phyloP scores from a whole-genome alignment of 805 yeast genomes.

The Candida broadrunensis region DNA sequence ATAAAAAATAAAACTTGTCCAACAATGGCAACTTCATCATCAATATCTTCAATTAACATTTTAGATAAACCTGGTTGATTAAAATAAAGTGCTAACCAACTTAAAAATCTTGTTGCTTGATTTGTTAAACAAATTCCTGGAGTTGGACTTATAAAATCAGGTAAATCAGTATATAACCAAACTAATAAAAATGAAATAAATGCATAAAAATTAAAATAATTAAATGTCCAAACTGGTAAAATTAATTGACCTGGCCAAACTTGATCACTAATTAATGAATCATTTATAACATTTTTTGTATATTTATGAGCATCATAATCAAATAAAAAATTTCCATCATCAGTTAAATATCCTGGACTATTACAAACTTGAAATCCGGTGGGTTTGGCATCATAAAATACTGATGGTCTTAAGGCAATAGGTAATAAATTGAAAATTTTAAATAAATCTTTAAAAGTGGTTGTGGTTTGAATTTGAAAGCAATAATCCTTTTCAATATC shows the following conservation, averaged over 20 bases:
- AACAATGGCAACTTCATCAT: conserved; percentile 31
- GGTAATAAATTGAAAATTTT: conserved; percentile 66
- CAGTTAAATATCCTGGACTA: conserved; percentile 79
- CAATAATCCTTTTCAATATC: conserved; percentile 89
- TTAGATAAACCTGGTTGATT: conserved; percentile 43
- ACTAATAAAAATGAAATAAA: conserved; percentile 40
- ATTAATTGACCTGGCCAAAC: conserved; percentile 91
- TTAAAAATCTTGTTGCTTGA: conserved; percentile 34
- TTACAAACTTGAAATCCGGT: conserved; percentile 57
- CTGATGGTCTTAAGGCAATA: conserved; percentile 73
- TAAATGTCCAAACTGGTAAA: conserved; percentile 64
- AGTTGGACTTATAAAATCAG: conserved; percentile 85
- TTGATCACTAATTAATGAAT: conserved; percentile 53
- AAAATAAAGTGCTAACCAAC: conserved; percentile 23
- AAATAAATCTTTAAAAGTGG: conserved; percentile 57
- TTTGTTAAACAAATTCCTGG: conserved; percentile 85
- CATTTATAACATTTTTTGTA: conserved; percentile 43
- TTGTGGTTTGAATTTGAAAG: conserved; percentile 62
- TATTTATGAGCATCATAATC: conserved; percentile 52
- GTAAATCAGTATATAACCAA: conserved; percentile 94
- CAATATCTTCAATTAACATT: conserved; percentile 48
- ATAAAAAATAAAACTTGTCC: conserved; percentile 69
- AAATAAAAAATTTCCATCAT: conserved; percentile 77
- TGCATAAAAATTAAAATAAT: conserved; percentile 40
- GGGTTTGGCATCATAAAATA: conserved; percentile 68